These are phyloP conservation scores for Eucalyptus albens DNA, from an alignment of 345 rosid genomes.

Conservation along the genomic window DNA sequence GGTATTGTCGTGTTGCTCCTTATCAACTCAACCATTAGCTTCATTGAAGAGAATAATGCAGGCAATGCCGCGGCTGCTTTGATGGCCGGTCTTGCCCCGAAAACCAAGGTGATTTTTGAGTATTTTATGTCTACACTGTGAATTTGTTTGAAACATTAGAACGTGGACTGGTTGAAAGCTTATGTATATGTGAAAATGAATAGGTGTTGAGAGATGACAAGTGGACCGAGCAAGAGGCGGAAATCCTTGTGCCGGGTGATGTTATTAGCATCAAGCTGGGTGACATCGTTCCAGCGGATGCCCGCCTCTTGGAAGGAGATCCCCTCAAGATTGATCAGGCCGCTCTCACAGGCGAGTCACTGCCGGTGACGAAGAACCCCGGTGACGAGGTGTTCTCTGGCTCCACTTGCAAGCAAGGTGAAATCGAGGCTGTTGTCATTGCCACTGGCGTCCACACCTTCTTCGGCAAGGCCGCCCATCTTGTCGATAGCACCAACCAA, in stretches of 20 bases:
- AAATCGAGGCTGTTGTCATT: conserved; percentile 84
- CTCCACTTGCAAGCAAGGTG: conserved; percentile 95
- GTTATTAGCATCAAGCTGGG: conserved; percentile 83
- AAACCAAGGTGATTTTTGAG: conserved; percentile 36
- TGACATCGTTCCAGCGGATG: conserved; percentile 87
- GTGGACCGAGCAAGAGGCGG: conserved; percentile 80
- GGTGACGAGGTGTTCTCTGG: conserved; percentile 81
- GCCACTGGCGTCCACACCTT: conserved; percentile 95
- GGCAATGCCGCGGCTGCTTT: conserved; percentile 97
- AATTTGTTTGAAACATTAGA: neutral
- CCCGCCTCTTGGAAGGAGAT: conserved; percentile 89
- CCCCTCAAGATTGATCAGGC: conserved; percentile 88
- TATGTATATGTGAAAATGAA: neutral
- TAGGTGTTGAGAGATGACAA: conserved; percentile 79
- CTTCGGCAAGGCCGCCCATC: conserved; percentile 96
- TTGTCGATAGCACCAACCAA: conserved; percentile 85
- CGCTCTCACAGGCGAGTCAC: conserved; percentile 88
- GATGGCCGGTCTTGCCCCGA: conserved; percentile 95
- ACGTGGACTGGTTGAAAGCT: neutral
- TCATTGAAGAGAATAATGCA: conserved; percentile 88
- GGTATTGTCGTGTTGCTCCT: conserved; percentile 65
- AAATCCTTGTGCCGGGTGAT: conserved; percentile 84
- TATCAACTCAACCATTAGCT: conserved; percentile 88
- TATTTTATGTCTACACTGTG: neutral
- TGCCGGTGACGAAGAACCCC: conserved; percentile 59